These are phyloP conservation scores for Monosporascus sp. DNA, from an alignment of 2,329 filamentous ascomycete species.

Conservation along the genomic window DNA sequence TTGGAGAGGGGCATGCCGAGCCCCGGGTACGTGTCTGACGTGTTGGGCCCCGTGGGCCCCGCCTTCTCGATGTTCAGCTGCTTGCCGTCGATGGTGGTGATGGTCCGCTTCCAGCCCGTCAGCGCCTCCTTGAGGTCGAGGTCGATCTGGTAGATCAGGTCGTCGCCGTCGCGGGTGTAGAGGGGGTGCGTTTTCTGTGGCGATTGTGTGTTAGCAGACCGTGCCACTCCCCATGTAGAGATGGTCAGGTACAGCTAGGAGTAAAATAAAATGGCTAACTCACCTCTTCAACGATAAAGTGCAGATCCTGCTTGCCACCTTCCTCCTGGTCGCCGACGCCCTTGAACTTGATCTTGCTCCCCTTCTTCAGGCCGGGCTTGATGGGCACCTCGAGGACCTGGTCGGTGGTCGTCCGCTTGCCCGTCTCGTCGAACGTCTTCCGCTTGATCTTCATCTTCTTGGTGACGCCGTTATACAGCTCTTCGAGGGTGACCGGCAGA, in stretches of 20 bases:
- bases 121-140: slow-evolving; percentile 89
- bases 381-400: slow-evolving; percentile 92
- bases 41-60: slow-evolving; percentile 81
- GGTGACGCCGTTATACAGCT: slow-evolving; percentile 76
- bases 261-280: slow-evolving; percentile 23
- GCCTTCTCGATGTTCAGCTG: slow-evolving; percentile 72
- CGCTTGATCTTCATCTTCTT: slow-evolving; percentile 99
- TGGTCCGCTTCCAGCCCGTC: slow-evolving; percentile 88
- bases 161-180: slow-evolving; percentile 82
- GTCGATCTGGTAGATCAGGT: slow-evolving; percentile 72
- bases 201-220: slow-evolving; percentile 24
- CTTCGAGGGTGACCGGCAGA: slow-evolving; percentile 76
- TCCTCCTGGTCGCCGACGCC: slow-evolving; percentile 98
- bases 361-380: slow-evolving; percentile 91
- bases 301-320: slow-evolving; percentile 88
- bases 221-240: not conserved
- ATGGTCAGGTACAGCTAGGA: no score
- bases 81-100: slow-evolving; percentile 88
- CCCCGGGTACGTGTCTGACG: slow-evolving; percentile 73
- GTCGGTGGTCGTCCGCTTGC: slow-evolving; percentile 81
- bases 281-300: slow-evolving; percentile 93
- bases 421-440: slow-evolving; percentile 83
- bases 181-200: slow-evolving; percentile 76
- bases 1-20: slow-evolving; percentile 95
- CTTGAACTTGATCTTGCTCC: slow-evolving; percentile 96